phyloP scores from a whole-genome alignment of 441 rosid genomes.

The Syzygium malaccense region DNA sequence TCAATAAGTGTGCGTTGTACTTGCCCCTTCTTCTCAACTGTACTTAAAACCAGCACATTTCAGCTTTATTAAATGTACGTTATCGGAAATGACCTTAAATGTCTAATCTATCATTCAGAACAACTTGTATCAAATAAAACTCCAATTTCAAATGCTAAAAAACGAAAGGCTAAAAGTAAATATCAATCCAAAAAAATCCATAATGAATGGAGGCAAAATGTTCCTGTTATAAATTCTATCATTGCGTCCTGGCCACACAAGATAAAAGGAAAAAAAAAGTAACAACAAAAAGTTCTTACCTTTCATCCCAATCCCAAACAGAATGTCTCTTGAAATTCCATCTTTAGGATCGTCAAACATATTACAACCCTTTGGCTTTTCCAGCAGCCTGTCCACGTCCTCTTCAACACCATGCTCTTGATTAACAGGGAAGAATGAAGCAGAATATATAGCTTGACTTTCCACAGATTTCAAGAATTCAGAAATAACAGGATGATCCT shows the following conservation, averaged over 20 bases:
- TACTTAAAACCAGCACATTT: background rate
- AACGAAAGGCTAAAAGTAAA: background rate
- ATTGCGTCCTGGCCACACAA: background rate
- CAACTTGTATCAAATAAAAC: background rate
- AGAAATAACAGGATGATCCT: background rate
- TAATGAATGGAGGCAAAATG: background rate
- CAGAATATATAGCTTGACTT: background rate
- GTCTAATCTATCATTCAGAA: background rate
- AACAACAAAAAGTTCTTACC: background rate
- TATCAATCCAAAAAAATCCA: background rate
- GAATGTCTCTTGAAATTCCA: background rate
- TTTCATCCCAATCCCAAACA: background rate
- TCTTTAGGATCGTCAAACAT: background rate
- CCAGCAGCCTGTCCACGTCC: background rate
- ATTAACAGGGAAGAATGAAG: background rate
- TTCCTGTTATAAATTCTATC: background rate
- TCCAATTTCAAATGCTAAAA: background rate
- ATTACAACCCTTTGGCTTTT: background rate
- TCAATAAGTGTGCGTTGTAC: background rate
- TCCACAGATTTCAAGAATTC: background rate
- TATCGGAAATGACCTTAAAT: background rate
- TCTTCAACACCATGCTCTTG: background rate
- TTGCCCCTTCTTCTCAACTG: conserved; percentile 1
- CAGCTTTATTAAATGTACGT: background rate
- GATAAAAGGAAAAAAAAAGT: background rate